These are phyloP conservation scores for Dipteronia sinensis DNA, from an alignment of 345 rosid species.

Conservation along the genomic window DNA sequence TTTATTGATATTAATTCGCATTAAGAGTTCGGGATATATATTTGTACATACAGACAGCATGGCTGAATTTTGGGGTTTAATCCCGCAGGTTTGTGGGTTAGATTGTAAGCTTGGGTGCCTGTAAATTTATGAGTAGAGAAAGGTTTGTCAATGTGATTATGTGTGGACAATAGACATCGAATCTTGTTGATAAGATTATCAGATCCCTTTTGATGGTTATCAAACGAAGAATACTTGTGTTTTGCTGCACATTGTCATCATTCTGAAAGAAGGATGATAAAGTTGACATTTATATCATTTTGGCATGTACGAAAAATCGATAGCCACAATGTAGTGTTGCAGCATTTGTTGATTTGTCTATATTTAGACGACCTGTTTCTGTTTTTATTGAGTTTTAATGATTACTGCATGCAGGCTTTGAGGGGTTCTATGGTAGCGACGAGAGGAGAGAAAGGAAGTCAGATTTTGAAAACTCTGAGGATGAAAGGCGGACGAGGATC, in stretches of 20 bases:
- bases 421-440: conserved; percentile 85
- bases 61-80: neutral
- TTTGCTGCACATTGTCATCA: neutral
- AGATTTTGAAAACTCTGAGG: conserved; percentile 98
- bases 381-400: conserved; percentile 4
- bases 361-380: neutral
- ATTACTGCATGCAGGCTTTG: conserved; percentile 66
- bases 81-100: neutral
- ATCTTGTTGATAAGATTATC: neutral
- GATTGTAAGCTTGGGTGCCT: neutral
- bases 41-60: neutral
- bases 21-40: neutral
- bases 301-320: neutral
- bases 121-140: neutral
- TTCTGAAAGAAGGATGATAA: neutral
- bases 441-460: conserved; percentile 93
- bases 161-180: neutral
- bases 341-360: neutral
- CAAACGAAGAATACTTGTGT: neutral
- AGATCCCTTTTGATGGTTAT: neutral
- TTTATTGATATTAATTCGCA: neutral
- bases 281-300: neutral
- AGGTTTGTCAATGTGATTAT: neutral
- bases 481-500: conserved; percentile 92
- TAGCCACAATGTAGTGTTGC: neutral